These are phyloP conservation scores for Eucalyptus pumila DNA, from an alignment of 345 rosid species.

Conservation along the genomic window DNA sequence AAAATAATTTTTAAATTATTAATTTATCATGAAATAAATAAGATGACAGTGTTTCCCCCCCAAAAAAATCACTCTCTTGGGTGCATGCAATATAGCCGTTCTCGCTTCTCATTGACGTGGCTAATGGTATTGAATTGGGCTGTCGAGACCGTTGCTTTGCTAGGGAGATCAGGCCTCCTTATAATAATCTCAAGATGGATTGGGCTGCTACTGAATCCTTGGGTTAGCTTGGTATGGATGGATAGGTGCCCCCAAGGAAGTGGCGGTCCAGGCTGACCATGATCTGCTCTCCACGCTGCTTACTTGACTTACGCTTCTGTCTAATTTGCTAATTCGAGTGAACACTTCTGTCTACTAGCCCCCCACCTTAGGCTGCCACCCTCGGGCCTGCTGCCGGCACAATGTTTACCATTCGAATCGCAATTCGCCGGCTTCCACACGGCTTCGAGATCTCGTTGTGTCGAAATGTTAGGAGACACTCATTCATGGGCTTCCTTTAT, in stretches of 20 bases:
- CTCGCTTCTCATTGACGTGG: neutral
- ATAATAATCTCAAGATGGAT: neutral
- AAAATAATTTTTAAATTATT: too few species aligned
- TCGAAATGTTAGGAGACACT: neutral
- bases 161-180: neutral
- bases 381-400: neutral
- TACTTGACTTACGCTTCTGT: neutral
- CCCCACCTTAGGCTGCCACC: neutral
- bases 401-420: neutral
- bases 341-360: too few species aligned
- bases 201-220: neutral
- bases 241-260: too few species aligned
- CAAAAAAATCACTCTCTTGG: neutral
- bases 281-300: neutral
- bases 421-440: rapidly evolving
- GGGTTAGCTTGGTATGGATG: neutral
- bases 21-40: too few species aligned
- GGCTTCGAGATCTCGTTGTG: neutral
- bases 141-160: neutral
- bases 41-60: neutral
- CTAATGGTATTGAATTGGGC: neutral
- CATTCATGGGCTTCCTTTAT: neutral
- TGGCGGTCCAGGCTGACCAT: neutral
- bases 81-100: neutral
- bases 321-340: neutral